Percentiles rank a stretch among this genome's conserved stretches.
These are phyloP conservation scores for Hanseniaspora taiwanica DNA, from an alignment of 805 yeast genomes.

Conservation along the genomic window DNA sequence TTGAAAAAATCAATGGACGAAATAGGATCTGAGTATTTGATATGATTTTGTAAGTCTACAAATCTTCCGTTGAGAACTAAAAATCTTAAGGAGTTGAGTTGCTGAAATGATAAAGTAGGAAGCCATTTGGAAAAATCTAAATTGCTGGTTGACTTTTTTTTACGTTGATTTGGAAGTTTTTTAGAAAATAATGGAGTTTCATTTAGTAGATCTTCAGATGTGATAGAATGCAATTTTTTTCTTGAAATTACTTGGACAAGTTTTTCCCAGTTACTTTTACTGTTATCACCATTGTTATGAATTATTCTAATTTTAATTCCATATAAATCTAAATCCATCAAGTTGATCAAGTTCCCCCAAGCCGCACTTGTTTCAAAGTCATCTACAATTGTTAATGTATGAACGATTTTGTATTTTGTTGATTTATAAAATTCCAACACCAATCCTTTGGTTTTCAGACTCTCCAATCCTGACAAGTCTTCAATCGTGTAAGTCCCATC, in stretches of 20 bases:
- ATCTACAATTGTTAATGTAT: slow-evolving; percentile 44
- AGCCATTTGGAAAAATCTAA: slow-evolving; percentile 12
- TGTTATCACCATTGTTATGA: slow-evolving; percentile 15
- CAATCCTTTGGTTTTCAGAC: slow-evolving; percentile 9
- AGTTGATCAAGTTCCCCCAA: slow-evolving; percentile 31
- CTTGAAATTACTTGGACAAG: background rate
- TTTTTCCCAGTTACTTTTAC: slow-evolving; percentile 4
- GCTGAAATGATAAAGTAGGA: slow-evolving; percentile 12
- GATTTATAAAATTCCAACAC: slow-evolving; percentile 13
- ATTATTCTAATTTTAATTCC: slow-evolving; percentile 30
- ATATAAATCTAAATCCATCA: slow-evolving; percentile 14
- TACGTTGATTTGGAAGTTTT: background rate
- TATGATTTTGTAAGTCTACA: slow-evolving; percentile 24
- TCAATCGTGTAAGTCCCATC: slow-evolving; percentile 21
- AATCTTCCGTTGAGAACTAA: slow-evolving; percentile 43
- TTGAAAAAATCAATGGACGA: slow-evolving; percentile 22
- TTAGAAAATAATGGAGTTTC: background rate
- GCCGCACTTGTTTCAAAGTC: slow-evolving; percentile 31
- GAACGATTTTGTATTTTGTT: slow-evolving; percentile 15
- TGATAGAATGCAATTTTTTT: background rate
- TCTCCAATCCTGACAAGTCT: slow-evolving; percentile 11
- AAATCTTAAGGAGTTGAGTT: slow-evolving; percentile 24
- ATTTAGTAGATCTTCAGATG: background rate
- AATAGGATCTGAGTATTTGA: slow-evolving; percentile 6
- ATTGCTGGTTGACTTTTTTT: too few species aligned